These are phyloP conservation scores for Phytophthora sansomeana DNA, from an alignment of 352 stramenopile genomes.

Conservation along the genomic window DNA sequence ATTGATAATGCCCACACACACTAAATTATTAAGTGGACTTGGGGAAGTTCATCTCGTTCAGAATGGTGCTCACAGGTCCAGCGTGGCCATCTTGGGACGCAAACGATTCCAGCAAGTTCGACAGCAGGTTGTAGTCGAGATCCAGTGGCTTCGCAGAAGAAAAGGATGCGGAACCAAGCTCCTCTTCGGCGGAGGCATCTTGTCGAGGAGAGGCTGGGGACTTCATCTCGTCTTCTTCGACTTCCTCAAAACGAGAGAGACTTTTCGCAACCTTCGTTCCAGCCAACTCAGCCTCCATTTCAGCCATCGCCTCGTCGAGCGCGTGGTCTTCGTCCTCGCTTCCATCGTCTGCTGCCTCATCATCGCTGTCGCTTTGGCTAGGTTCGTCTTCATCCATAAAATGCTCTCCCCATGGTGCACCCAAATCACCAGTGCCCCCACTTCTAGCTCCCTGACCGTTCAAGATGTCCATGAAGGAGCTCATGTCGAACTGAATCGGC, in stretches of 20 bases:
- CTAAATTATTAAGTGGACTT: constrained; percentile 16
- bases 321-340: constrained; percentile 46
- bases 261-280: constrained; percentile 64
- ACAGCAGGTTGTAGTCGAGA: constrained; percentile 85
- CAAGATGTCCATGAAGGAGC: constrained; percentile 73
- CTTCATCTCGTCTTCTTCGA: constrained; percentile 24
- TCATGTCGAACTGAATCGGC: constrained; percentile 74
- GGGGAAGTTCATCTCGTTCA: constrained; percentile 65
- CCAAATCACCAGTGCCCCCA: constrained; percentile 13
- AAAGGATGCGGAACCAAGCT: constrained; percentile 28
- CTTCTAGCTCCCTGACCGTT: constrained; percentile 27
- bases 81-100: constrained; percentile 77
- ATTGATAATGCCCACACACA: constrained; percentile 31
- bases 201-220: constrained; percentile 2
- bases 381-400: constrained; percentile 39
- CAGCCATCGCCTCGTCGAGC: constrained; percentile 68
- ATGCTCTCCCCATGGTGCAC: constrained; percentile 32
- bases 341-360: constrained; percentile 35
- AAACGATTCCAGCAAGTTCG: constrained; percentile 84
- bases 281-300: constrained; percentile 79
- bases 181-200: constrained; percentile 9
- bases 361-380: constrained; percentile 35
- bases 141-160: constrained; percentile 63
- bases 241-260: constrained; percentile 49
- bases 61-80: constrained; percentile 79